Evolutionary conservation across 2,329 filamentous ascomycete genomes (phyloP).

Genomic region (Scytalidium lignicola): DNA sequence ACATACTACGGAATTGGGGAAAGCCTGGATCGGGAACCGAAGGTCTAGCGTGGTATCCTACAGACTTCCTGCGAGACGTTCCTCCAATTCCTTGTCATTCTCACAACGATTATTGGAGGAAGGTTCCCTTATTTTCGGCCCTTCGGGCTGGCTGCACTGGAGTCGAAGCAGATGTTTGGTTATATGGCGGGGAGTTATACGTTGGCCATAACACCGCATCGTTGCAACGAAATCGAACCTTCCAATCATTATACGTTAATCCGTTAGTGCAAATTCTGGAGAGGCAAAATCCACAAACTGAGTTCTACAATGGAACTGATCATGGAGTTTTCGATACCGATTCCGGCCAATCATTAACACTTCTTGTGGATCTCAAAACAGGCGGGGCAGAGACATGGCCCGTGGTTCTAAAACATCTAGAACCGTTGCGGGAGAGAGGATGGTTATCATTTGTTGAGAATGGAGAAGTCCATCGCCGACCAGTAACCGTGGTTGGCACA

Average conservation of each 20-base stretch:
- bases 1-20: slow-evolving; percentile 32
- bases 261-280: slow-evolving; percentile 57
- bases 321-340: slow-evolving; percentile 53
- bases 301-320: slow-evolving; percentile 38
- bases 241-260: slow-evolving; percentile 58
- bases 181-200: slow-evolving; percentile 50
- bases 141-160: slow-evolving; percentile 54
- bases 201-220: slow-evolving; percentile 58
- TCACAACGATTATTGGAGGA: slow-evolving; percentile 68
- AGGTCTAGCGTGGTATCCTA: slow-evolving; percentile 40
- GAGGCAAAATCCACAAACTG: slow-evolving; percentile 42
- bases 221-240: slow-evolving; percentile 50
- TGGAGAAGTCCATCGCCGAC: slow-evolving; percentile 44
- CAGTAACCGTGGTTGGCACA: slow-evolving; percentile 64
- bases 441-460: slow-evolving; percentile 52
- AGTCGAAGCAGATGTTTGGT: slow-evolving; percentile 67
- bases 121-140: slow-evolving; percentile 58
- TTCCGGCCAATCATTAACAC: slow-evolving; percentile 48
- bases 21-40: slow-evolving; percentile 31
- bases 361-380: slow-evolving; percentile 69
- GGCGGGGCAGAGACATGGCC: slow-evolving; percentile 46
- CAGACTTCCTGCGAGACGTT: slow-evolving; percentile 47
- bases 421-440: slow-evolving; percentile 52
- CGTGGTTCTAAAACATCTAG: slow-evolving; percentile 48
- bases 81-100: slow-evolving; percentile 56